These are phyloP conservation scores for Manihot esculenta DNA, from an alignment of 441 rosid genomes.

Conservation along the genomic window DNA sequence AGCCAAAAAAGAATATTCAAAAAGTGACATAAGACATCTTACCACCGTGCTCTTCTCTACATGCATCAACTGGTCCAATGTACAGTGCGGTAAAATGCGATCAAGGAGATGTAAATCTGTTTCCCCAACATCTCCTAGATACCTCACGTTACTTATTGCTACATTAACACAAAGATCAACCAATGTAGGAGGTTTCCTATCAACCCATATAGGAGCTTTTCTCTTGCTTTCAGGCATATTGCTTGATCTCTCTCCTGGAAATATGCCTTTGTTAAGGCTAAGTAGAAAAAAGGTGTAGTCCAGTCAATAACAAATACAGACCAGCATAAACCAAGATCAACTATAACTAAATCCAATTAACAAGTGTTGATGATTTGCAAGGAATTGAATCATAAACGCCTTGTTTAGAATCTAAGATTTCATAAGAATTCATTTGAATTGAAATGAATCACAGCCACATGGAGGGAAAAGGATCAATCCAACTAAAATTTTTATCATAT, in stretches of 20 bases:
- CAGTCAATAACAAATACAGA: background rate
- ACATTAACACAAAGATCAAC: constrained; percentile 70
- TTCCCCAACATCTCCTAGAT: constrained; percentile 86
- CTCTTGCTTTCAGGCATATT: constrained; percentile 13
- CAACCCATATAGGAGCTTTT: constrained; percentile 66
- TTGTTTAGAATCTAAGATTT: no score
- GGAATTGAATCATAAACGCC: background rate
- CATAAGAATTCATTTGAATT: no score
- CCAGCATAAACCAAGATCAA: background rate
- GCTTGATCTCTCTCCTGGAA: background rate
- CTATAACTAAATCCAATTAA: background rate
- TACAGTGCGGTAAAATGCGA: constrained; percentile 69
- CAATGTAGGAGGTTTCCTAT: constrained; percentile 60
- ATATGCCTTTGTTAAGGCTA: background rate
- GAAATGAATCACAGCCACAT: no score
- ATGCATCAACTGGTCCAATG: constrained; percentile 67
- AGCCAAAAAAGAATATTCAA: background rate
- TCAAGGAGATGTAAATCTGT: constrained; percentile 76
- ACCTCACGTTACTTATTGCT: constrained; percentile 55
- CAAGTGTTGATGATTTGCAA: background rate
- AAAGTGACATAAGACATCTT: constrained; percentile 20
- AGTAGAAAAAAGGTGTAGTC: background rate
- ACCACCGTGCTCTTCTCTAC: constrained; percentile 64
- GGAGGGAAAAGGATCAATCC: background rate
- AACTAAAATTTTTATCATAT: background rate